phyloP scores from a whole-genome alignment of 129 eudicot species.

The Pittosporum tobira region DNA sequence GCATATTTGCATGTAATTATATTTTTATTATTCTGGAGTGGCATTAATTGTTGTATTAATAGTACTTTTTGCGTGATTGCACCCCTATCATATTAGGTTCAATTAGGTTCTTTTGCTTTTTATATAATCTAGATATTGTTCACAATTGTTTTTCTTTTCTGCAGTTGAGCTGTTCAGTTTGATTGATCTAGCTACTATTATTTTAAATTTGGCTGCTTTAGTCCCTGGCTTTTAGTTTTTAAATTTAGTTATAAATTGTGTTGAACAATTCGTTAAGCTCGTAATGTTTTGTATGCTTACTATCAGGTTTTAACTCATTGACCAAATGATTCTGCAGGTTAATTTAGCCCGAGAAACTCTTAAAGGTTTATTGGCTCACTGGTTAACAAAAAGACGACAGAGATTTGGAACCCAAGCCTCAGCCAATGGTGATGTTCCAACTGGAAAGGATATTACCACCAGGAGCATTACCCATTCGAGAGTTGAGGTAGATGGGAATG shows the following conservation, averaged over 20 bases:
- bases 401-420: constrained; percentile 62
- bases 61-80: too few relatives aligned
- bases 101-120: background rate
- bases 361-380: constrained; percentile 81
- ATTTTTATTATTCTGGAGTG: background rate
- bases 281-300: background rate
- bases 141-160: background rate
- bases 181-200: too few relatives aligned
- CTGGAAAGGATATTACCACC: constrained; percentile 53
- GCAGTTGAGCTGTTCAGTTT: background rate
- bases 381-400: constrained; percentile 73
- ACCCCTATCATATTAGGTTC: background rate
- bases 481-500: constrained; percentile 61
- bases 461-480: constrained; percentile 57
- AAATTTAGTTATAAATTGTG: background rate
- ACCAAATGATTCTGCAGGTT: constrained; percentile 35
- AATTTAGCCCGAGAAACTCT: constrained; percentile 97
- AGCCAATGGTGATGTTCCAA: constrained; percentile 57
- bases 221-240: background rate
- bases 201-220: constrained; percentile 4
- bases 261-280: background rate
- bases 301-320: constrained; percentile 3
- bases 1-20: background rate
- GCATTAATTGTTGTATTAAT: background rate
- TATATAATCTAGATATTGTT: background rate